Evolutionary conservation across 179 eudicot genomes (phyloP).

Genomic region (Vitellaria paradoxa): DNA sequence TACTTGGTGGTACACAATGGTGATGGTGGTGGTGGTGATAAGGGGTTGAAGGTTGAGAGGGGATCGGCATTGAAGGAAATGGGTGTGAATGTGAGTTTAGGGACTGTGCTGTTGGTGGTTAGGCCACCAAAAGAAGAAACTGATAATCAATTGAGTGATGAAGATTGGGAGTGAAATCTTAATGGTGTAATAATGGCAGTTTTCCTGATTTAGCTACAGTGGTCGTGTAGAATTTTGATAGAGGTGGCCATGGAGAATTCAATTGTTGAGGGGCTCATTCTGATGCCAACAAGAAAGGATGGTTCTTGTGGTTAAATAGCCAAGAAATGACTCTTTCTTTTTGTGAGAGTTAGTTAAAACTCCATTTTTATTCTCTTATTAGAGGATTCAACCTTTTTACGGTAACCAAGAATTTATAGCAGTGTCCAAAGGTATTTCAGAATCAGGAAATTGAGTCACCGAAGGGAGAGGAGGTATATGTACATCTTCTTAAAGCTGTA

Average conservation of each 20-base stretch:
- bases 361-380: not conserved
- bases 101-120: conserved; percentile 76
- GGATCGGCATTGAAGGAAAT: conserved; percentile 60
- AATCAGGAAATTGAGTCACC: not conserved
- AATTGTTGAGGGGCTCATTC: not conserved
- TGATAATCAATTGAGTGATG: conserved; percentile 54
- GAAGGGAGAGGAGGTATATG: not conserved
- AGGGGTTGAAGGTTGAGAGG: conserved; percentile 65
- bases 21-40: conserved; percentile 26
- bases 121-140: conserved; percentile 73
- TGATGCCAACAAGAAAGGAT: too few relatives aligned
- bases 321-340: not conserved
- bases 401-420: not conserved
- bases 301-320: not conserved
- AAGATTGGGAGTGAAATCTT: conserved; percentile 62
- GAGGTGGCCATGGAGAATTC: not conserved
- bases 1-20: conserved; percentile 42
- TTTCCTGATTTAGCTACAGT: not conserved
- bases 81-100: conserved; percentile 53
- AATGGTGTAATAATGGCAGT: not conserved
- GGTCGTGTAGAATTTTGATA: too few relatives aligned
- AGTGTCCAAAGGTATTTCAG: not conserved
- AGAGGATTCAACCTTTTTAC: not conserved
- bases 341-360: not conserved
- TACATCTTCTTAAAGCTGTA: not conserved